Evolutionary conservation across 164 flowering plant genomes (phyloP), one percentile per base, ranked within the genome.

Genomic region (Houttuynia cordata): DNA sequence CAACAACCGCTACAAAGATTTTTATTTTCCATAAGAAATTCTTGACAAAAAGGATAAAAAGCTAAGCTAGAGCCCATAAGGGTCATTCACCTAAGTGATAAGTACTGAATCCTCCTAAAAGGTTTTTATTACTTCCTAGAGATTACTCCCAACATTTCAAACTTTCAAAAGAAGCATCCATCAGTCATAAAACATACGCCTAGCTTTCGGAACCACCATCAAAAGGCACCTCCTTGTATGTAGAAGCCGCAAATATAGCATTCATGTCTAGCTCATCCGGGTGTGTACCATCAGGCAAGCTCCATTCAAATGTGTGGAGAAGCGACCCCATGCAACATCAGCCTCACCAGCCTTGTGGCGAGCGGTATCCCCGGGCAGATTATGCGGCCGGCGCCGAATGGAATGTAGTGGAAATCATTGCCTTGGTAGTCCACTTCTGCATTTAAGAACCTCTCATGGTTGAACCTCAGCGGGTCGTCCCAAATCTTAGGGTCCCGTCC

Each of bases 321-420:
- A 68, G 53, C 7, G 72, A 64, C 3, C 58, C 67, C 56, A n/a
- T n/a, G n/a, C n/a, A 68, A 59, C 21, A 62, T 62, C 24, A 72
- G 17, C 13, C 54, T 45, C 20, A 65, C 60, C 4, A 65, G 49
- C 22, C 70, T 60, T 19, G 63, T 62, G 17, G 69, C 75, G 25
- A 72, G 42, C 5, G 75, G 62, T 30, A 72, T 6, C 6, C 75
- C 75, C 10, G 71, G 71, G 58, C 75, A 72, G 53, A 72, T 72
- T 18, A 71, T 65, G 37, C 69, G 57, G 0, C 75, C 71, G 7
- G 50, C 72, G 65, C 45, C 45, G 45, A 41, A 41, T 13, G 45
- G 45, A 8, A 41, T 41, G 45, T 41, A 41, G 49, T 68, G 62
- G 47, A 74, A 71, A 22, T 74, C 72, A 15, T 65, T 67, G 12